Conservation (phyloP, 306 rosid species). For the Gleditsia sinensis region DNA sequence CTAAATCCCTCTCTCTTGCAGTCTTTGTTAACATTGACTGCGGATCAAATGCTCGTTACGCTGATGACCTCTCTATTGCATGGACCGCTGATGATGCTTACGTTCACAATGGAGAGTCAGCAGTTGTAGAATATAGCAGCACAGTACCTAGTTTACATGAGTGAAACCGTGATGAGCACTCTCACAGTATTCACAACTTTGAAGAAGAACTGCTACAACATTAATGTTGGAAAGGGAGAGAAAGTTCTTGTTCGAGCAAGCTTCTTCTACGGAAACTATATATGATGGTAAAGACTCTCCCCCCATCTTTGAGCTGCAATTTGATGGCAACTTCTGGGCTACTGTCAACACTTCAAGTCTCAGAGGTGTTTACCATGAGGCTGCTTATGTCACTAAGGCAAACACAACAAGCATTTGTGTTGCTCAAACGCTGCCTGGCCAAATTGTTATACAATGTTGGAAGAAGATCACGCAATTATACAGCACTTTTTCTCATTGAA, state of each 20-base stretch:
- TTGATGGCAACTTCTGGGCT: slow-evolving; percentile 38
- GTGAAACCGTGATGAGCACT: neutral
- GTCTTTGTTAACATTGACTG: slow-evolving; percentile 35
- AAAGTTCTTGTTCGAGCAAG: slow-evolving; percentile 33
- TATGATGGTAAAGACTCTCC: slow-evolving; percentile 29
- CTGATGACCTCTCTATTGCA: neutral
- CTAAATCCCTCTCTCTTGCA: neutral
- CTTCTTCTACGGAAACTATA: slow-evolving; percentile 41
- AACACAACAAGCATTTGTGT: slow-evolving; percentile 23
- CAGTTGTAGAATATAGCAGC: neutral
- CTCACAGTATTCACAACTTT: slow-evolving; percentile 22
- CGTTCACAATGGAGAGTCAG: slow-evolving; percentile 17
- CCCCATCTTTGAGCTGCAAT: slow-evolving; percentile 33
- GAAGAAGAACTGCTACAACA: slow-evolving; percentile 32
- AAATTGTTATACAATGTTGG: too few relatives aligned
- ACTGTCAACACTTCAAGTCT: neutral
- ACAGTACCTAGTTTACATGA: neutral
- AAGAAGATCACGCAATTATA: too few relatives aligned
- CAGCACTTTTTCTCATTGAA: too few relatives aligned
- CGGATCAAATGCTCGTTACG: slow-evolving; percentile 14
- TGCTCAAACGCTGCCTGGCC: slow-evolving; percentile 33
- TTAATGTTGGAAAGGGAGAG: neutral
- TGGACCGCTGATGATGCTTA: slow-evolving; percentile 38
- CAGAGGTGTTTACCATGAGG: neutral
- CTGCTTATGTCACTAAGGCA: slow-evolving; percentile 5